Evolutionary conservation across 805 yeast species (phyloP).

Genomic region (Grigorovia transvaalensis): DNA sequence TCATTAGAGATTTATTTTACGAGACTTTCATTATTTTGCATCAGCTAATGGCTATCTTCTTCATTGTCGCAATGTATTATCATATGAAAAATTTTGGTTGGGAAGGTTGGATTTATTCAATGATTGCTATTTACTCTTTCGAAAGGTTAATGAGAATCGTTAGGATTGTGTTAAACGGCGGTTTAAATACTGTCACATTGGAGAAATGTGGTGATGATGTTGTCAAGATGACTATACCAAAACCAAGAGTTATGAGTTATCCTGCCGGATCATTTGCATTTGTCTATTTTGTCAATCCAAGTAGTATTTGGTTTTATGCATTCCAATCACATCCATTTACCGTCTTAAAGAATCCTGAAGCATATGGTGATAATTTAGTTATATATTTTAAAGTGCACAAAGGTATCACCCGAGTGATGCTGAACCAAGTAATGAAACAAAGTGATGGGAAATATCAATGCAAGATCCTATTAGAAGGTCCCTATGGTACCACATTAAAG

Average conservation of each 20-base stretch:
- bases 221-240: conserved; percentile 32
- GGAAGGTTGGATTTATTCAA: conserved; percentile 39
- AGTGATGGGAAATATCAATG: conserved; percentile 17
- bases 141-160: conserved; percentile 41
- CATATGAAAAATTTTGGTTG: conserved; percentile 48
- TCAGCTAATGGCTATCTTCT: conserved; percentile 42
- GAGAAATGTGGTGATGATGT: conserved; percentile 24
- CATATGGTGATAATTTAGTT: conserved; percentile 12
- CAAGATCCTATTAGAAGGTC: conserved; percentile 47
- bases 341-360: conserved; percentile 29
- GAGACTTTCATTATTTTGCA: conserved; percentile 52
- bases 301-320: conserved; percentile 38
- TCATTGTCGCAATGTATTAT: conserved; percentile 45
- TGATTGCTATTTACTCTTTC: conserved; percentile 38
- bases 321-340: conserved; percentile 69
- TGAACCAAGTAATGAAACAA: conserved; percentile 24
- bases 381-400: conserved; percentile 42
- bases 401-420: conserved; percentile 46
- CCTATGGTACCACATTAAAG: conserved; percentile 42
- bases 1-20: conserved; percentile 43
- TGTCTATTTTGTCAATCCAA: conserved; percentile 44
- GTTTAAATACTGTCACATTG: conserved; percentile 15
- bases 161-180: conserved; percentile 27
- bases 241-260: conserved; percentile 39
- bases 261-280: conserved; percentile 49